A percentile compares a stretch with the other conserved stretches of the same genome.
Evolutionary conservation across 306 rosid genomes (phyloP).

Genomic region (Crotalaria pallida): DNA sequence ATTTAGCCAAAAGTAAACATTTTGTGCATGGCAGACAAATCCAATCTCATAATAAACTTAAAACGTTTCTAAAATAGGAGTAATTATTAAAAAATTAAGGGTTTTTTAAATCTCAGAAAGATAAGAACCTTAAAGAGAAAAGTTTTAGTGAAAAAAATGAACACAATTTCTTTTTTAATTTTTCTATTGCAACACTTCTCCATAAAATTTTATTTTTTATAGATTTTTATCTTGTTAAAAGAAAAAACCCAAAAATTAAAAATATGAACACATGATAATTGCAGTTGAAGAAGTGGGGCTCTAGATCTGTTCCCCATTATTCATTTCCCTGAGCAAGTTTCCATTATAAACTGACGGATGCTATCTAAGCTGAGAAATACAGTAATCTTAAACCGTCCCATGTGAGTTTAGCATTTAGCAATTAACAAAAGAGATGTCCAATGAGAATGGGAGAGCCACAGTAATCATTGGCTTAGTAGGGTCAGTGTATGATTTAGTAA

Average conservation of each 20-base stretch:
- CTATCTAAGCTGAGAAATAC: not conserved
- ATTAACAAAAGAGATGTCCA: not conserved
- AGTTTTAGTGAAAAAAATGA: too few species aligned
- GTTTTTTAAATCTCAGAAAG: too few species aligned
- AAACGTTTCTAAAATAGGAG: too few species aligned
- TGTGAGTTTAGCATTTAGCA: not conserved
- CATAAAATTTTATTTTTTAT: too few species aligned
- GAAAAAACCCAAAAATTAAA: too few species aligned
- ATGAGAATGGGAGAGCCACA: not conserved
- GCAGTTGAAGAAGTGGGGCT: not conserved
- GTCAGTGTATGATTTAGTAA: not conserved
- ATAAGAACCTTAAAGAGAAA: too few species aligned
- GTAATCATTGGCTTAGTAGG: conserved; percentile 1
- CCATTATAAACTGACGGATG: not conserved
- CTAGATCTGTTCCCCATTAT: not conserved
- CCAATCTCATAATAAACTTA: not conserved
- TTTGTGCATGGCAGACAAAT: not conserved
- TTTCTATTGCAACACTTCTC: too few species aligned
- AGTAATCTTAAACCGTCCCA: not conserved
- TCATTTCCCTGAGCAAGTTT: not conserved
- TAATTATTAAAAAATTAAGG: too few species aligned
- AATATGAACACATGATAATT: not conserved
- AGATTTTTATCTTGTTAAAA: too few species aligned
- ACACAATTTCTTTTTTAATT: too few species aligned
- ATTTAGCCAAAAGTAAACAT: not conserved